phyloP scores from a whole-genome alignment of 1,284 basidiomycete species.

The Trichosporon coremiiforme region DNA sequence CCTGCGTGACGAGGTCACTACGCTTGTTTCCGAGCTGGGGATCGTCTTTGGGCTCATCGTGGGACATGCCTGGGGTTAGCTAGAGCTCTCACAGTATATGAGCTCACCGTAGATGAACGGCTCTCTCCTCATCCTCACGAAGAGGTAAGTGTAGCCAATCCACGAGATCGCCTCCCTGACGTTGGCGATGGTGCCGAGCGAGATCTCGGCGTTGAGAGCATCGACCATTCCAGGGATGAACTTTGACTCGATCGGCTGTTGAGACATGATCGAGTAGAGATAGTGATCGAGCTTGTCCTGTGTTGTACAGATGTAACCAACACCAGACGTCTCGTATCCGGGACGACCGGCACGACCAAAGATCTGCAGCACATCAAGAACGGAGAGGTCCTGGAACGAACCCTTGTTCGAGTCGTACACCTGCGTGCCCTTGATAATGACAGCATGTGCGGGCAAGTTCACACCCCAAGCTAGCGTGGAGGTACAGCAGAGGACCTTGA shows the following conservation, averaged over 20 bases:
- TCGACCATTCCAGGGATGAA: slow-evolving; percentile 87
- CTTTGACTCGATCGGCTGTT: slow-evolving; percentile 97
- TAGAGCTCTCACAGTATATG: neutral
- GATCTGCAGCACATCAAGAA: slow-evolving; percentile 94
- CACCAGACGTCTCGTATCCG: slow-evolving; percentile 91
- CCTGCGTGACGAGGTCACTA: slow-evolving; percentile 68
- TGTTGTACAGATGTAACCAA: slow-evolving; percentile 94
- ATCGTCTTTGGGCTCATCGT: slow-evolving; percentile 73
- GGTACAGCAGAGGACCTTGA: slow-evolving; percentile 97
- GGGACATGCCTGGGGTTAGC: slow-evolving; percentile 67
- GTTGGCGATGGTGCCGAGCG: slow-evolving; percentile 90
- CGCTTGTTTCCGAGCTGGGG: slow-evolving; percentile 76
- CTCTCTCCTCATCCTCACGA: slow-evolving; percentile 92
- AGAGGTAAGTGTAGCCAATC: slow-evolving; percentile 97
- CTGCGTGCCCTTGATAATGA: slow-evolving; percentile 97
- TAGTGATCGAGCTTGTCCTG: slow-evolving; percentile 94
- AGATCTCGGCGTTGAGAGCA: slow-evolving; percentile 91
- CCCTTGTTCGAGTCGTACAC: slow-evolving; percentile 89
- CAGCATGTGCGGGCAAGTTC: slow-evolving; percentile 96
- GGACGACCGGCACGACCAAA: slow-evolving; percentile 98
- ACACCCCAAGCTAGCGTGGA: slow-evolving; percentile 99
- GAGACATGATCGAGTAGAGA: slow-evolving; percentile 82
- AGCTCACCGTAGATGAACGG: slow-evolving; percentile 81
- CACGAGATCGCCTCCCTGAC: slow-evolving; percentile 86
- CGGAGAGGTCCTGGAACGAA: slow-evolving; percentile 87